phyloP scores from a whole-genome alignment of 805 yeast species.

The Starmerella tilneyi region DNA sequence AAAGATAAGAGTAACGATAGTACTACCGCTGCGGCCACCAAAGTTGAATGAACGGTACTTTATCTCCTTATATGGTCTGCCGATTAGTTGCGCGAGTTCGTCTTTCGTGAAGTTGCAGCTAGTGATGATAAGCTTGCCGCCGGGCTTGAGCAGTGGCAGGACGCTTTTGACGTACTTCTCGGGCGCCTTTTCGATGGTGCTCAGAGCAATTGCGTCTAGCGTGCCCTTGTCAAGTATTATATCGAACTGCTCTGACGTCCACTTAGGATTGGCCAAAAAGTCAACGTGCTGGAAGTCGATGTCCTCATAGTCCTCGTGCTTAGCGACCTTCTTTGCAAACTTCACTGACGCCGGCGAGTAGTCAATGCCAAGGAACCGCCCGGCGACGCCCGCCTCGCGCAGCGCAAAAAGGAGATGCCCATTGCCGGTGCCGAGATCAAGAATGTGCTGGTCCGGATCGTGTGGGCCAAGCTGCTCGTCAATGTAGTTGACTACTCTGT shows the following conservation, averaged over 20 bases:
- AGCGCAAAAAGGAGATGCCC: conserved; percentile 77
- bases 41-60: conserved; percentile 77
- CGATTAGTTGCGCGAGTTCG: conserved; percentile 43
- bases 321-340: conserved; percentile 57
- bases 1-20: conserved; percentile 82
- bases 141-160: conserved; percentile 43
- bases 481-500: conserved; percentile 65
- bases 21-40: conserved; percentile 81
- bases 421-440: conserved; percentile 93
- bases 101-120: conserved; percentile 87
- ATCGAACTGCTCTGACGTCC: conserved; percentile 46
- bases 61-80: conserved; percentile 33
- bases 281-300: conserved; percentile 58
- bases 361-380: conserved; percentile 64
- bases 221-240: conserved; percentile 90
- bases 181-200: conserved; percentile 34
- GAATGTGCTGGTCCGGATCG: conserved; percentile 32
- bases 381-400: conserved; percentile 51
- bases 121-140: conserved; percentile 62
- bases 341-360: conserved; percentile 72
- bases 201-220: conserved; percentile 88
- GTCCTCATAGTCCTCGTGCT: conserved; percentile 22
- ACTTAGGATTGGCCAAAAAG: conserved; percentile 40
- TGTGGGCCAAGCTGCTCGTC: conserved; percentile 35
- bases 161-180: conserved; percentile 54